Evolutionary conservation across 352 stramenopile species (phyloP), one percentile per base, ranked within the genome.

Genomic region (Phytophthora macrochlamydospora): DNA sequence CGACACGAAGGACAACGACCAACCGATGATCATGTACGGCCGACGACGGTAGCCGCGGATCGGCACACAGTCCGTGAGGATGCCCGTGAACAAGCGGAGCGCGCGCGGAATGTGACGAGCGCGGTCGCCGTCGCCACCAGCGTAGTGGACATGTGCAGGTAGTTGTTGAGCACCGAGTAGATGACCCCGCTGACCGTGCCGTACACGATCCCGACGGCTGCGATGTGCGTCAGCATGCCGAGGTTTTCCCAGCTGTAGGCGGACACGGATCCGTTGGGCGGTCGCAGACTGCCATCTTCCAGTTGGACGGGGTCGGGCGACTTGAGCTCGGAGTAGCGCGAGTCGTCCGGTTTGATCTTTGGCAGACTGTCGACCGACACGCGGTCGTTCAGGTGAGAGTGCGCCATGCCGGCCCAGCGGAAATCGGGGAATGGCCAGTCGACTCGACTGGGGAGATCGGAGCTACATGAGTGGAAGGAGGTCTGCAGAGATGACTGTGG

Each of bases 21-120:
- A 88, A 4, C 87, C 87, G 33, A 91, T 53, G n/a, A 91, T 75
- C 71, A 95, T 83, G 65, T 97, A 97, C 29, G 87, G 82, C n/a
- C 87, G 89, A 3, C 87, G 72, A 2, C 83, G 88, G 52, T 90
- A 90, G 43, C 87, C 83, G 54, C 76, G 81, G 60, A 97, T 90
- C 13, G 89, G 89, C 33, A 81, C 74, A 46, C 75, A 87, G 65
- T 97, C 89, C 1, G 73, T 83, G 4, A 95, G 48, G 45, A 95
- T 77, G 33, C 79, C 86, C 46, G 85, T 83, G 28, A 94, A 73
- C 32, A 84, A 38, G 1, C 77, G 77, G 42, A 87, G 78, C 4
- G 73, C 67, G 8, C 78, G 76, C 3, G 78, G 35, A 85, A 65
- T n/a, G 58, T 59, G 24, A 87, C 72, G 29, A 88, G 59, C 32